phyloP scores from a whole-genome alignment of 768 basidiomycete genomes.

The Pleurotus salmoneostramineus region DNA sequence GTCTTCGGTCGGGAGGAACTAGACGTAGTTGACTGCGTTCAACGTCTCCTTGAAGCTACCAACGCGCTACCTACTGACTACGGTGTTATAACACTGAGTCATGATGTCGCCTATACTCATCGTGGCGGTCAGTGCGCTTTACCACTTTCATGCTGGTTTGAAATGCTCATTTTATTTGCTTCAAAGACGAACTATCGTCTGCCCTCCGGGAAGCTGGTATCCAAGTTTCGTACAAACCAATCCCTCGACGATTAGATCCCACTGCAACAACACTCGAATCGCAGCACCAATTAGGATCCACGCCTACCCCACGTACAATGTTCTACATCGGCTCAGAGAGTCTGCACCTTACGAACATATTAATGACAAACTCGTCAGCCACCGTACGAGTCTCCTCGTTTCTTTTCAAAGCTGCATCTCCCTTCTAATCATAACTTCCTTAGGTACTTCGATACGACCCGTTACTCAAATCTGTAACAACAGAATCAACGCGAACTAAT shows the following conservation, averaged over 20 bases:
- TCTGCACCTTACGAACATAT: conserved; percentile 75
- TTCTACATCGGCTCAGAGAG: conserved; percentile 76
- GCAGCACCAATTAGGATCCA: neutral
- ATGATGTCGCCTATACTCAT: conserved; percentile 79
- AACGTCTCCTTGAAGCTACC: conserved; percentile 23
- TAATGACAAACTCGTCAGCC: conserved; percentile 74
- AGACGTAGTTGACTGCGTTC: conserved; percentile 49
- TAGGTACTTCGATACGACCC: conserved; percentile 84
- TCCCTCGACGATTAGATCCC: conserved; percentile 1
- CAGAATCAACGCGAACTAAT: conserved; percentile 72
- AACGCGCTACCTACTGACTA: neutral
- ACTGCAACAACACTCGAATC: too few relatives aligned
- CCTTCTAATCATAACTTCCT: neutral
- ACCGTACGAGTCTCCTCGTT: conserved; percentile 36
- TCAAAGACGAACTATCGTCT: conserved; percentile 30
- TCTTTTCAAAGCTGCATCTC: neutral
- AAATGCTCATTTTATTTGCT: neutral
- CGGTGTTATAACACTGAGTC: conserved; percentile 36
- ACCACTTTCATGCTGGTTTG: neutral
- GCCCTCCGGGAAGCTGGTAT: conserved; percentile 23
- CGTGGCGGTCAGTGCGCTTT: conserved; percentile 42
- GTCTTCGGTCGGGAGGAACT: conserved; percentile 78
- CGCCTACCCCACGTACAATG: conserved; percentile 20
- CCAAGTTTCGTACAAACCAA: neutral
- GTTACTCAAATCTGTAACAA: conserved; percentile 30